A percentile compares a stretch with the other conserved stretches of the same genome.
Conservation (phyloP, 345 rosid genomes). For the Pistacia atlantica region DNA sequence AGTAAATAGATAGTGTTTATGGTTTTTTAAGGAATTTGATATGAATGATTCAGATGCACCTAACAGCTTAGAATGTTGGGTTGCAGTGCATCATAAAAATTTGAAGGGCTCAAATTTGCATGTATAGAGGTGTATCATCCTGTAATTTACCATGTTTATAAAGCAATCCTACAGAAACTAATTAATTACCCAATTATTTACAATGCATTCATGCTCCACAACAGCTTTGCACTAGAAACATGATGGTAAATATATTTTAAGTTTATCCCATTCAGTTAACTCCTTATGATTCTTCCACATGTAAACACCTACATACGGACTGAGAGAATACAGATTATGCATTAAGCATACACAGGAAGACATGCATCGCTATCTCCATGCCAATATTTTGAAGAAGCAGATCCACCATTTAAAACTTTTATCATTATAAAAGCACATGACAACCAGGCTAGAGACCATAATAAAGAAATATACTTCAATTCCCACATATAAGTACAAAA, state of each 20-base stretch:
- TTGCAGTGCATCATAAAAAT: background rate
- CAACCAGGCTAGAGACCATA: background rate
- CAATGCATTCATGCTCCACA: background rate
- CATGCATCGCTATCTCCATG: background rate
- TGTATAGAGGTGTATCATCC: background rate
- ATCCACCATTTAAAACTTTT: background rate
- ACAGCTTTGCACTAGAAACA: background rate
- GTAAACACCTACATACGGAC: background rate
- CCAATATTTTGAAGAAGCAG: background rate
- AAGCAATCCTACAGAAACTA: background rate
- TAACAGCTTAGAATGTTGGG: background rate
- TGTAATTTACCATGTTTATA: background rate
- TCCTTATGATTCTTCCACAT: background rate
- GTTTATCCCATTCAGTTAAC: background rate
- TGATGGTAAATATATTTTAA: background rate
- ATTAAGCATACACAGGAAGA: background rate
- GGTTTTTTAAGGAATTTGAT: too few relatives aligned
- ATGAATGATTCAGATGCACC: too few relatives aligned
- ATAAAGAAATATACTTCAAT: conserved; percentile 6
- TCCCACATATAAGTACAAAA: background rate
- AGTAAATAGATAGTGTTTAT: too few relatives aligned
- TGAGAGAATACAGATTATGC: background rate
- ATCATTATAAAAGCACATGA: background rate
- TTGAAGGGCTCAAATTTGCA: background rate
- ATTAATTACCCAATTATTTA: background rate